These are phyloP conservation scores for Suillus americanus DNA, from an alignment of 768 basidiomycete species.

Conservation along the genomic window DNA sequence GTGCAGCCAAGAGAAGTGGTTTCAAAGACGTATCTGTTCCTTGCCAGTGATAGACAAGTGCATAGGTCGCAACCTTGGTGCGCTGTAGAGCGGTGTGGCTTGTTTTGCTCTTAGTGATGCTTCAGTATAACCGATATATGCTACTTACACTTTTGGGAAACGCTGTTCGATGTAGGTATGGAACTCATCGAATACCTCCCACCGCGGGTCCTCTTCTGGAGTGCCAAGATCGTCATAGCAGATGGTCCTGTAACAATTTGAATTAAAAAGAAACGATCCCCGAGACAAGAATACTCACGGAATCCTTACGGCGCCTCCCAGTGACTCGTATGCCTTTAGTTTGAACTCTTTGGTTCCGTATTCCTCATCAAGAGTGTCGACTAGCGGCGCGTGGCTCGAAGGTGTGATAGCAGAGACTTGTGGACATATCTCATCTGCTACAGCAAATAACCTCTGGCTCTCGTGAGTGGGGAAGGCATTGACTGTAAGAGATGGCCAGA, in stretches of 20 bases:
- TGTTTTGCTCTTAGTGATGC: constrained; percentile 1
- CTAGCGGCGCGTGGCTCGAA: constrained; percentile 15
- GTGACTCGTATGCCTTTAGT: constrained; percentile 29
- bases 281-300: constrained; percentile 19
- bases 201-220: constrained; percentile 47
- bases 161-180: constrained; percentile 35
- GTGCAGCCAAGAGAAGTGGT: constrained; percentile 53
- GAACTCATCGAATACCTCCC: constrained; percentile 28
- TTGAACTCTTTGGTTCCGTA: constrained; percentile 27
- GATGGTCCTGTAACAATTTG: constrained; percentile 42
- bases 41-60: constrained; percentile 60
- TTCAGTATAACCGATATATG: not conserved
- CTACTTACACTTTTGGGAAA: constrained; percentile 59
- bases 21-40: constrained; percentile 50
- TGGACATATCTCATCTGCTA: constrained; percentile 22
- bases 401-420: constrained; percentile 22
- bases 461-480: not conserved
- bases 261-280: not conserved
- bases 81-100: constrained; percentile 50
- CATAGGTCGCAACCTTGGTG: constrained; percentile 60
- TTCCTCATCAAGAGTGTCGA: constrained; percentile 23
- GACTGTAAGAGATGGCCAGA: constrained; percentile 6
- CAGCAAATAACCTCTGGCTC: not conserved
- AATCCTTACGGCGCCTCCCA: constrained; percentile 37
- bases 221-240: constrained; percentile 50